Evolutionary conservation across 345 rosid species (phyloP).

Genomic region (Moricandia arvensis): DNA sequence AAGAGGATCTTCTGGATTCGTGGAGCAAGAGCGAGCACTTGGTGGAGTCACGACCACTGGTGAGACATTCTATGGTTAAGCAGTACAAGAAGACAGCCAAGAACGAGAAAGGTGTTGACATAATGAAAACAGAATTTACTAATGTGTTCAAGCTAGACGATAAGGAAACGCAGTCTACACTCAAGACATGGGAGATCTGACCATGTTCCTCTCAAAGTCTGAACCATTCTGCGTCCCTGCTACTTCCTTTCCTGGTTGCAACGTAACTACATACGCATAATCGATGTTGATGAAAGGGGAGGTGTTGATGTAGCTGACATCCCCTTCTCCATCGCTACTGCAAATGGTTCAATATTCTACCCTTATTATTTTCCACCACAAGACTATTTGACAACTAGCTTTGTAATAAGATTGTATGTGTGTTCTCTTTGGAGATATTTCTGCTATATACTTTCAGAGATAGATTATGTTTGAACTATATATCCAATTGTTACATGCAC

Average conservation of each 20-base stretch:
- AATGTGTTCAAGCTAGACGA: not conserved
- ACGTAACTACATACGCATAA: not conserved
- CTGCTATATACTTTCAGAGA: too few relatives aligned
- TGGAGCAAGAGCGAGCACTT: not conserved
- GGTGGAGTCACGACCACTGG: not conserved
- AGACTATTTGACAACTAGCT: too few relatives aligned
- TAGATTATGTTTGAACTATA: too few relatives aligned
- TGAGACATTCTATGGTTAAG: not conserved
- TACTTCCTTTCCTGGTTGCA: not conserved
- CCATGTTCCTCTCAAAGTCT: not conserved
- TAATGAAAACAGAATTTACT: not conserved
- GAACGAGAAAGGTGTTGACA: not conserved
- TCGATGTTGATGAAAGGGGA: not conserved
- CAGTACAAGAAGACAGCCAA: not conserved
- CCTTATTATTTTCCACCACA: too few relatives aligned
- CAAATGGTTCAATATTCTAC: too few relatives aligned
- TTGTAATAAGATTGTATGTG: too few relatives aligned
- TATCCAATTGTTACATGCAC: too few relatives aligned
- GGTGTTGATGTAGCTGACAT: not conserved
- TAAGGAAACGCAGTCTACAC: not conserved
- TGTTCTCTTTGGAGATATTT: too few relatives aligned
- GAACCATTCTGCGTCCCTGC: not conserved
- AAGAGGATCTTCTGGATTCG: not conserved
- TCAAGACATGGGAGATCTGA: not conserved
- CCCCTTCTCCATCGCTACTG: not conserved